Evolutionary conservation across 305 asterid species (phyloP).

Genomic region (Solanum hybrid): DNA sequence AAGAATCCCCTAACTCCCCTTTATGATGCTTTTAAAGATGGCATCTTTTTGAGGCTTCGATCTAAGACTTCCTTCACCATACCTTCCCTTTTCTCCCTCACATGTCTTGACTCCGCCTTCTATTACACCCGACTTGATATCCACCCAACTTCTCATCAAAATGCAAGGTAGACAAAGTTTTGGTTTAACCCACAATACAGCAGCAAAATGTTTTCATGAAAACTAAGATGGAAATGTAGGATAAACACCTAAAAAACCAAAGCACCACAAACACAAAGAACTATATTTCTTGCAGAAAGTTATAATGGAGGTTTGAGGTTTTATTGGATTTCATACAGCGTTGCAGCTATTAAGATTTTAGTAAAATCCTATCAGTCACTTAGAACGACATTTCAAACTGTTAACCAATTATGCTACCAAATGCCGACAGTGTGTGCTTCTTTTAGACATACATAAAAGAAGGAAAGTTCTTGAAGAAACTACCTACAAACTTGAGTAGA

Average conservation of each 20-base stretch:
- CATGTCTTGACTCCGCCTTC: neutral
- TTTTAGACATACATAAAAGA: neutral
- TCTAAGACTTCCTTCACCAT: neutral
- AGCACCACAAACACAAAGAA: neutral
- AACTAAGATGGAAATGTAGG: neutral
- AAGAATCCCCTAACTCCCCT: neutral
- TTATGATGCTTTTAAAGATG: neutral
- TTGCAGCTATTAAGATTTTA: neutral
- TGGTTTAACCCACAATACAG: neutral
- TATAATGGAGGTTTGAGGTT: neutral
- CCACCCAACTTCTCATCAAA: neutral
- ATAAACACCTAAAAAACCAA: neutral
- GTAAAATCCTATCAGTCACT: neutral
- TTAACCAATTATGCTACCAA: neutral
- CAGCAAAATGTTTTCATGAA: neutral
- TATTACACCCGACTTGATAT: neutral
- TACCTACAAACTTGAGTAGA: neutral
- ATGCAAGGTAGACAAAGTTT: neutral
- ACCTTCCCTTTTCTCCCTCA: neutral
- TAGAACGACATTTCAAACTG: neutral
- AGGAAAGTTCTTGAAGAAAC: neutral
- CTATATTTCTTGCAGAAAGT: neutral
- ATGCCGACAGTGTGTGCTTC: neutral
- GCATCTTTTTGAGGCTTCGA: neutral
- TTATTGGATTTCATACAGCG: neutral